Base-by-base conservation (phyloP, 1,139 yeast species). In the Suhomyces maxii region DNA sequence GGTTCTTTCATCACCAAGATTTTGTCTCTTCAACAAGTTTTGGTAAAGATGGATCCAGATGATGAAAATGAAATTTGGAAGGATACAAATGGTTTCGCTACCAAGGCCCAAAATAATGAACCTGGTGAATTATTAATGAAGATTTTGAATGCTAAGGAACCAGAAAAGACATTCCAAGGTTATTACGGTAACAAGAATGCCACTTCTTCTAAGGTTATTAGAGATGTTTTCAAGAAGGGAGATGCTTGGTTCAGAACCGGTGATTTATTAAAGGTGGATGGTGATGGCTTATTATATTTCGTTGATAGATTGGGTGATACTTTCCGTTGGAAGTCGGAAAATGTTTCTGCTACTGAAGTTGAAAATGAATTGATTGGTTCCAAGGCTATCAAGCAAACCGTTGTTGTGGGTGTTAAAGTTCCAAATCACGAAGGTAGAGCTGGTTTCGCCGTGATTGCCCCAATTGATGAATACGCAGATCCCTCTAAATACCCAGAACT, bases 261-360 rank as follows among this genome's bases (percentile, higher is more conserved):
- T 39, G 99, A 93, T 64, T 73, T 93, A 56, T 73, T 91, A 60
- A 81, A 73, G 56, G 71, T 76, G 63, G 97, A 90, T 63, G 72
- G 72, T 32, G 79, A 85, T 54, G 87, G 90, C 1, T 71, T 86
- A 56, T 73, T 87, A 59, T 89, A 86, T 67, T 93, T 93, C 65
- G 90, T 89, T 41, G 99, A 91, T 69, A 75, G 99, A 60, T 71
- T 91, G 61, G 99, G 99, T 35, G 99, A 93, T 63, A 91, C 98
- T 0, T 93, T 87, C 73, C 79, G 99, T 56, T 93, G 98, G 98
- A 91, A 90, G 68, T 87, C 96, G 2, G 99, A 93, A 69, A 91
- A 93, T 67, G 97, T 93, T 33, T 84, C 95, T 31, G 90, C 98
- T 8, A 84, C 91, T 38, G 97, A 93, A 67, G 97, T 93, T 36